A percentile compares a stretch with the other conserved stretches of the same genome.
Conservation (phyloP, 2,329 filamentous ascomycete species). For the Neonectria faginata region DNA sequence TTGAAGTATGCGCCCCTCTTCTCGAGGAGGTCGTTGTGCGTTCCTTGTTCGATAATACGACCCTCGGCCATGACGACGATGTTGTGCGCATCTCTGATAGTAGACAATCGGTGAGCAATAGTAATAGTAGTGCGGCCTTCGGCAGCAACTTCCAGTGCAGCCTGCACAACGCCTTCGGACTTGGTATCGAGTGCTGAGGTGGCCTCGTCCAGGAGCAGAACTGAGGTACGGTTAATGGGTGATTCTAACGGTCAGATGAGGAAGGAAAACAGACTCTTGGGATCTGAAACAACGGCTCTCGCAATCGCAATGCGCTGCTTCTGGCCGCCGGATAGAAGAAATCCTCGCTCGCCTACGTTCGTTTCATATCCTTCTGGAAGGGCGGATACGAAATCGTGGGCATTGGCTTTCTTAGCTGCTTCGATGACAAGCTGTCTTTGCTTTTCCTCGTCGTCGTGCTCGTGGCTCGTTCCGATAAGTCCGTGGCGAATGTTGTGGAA, state of each 20-base stretch:
- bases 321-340: constrained; percentile 92
- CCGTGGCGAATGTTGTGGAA: constrained; percentile 92
- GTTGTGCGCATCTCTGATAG: constrained; percentile 93
- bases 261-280: constrained; percentile 68
- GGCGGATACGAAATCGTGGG: constrained; percentile 87
- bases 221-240: constrained; percentile 44
- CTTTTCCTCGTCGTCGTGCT: constrained; percentile 73
- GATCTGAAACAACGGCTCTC: constrained; percentile 88
- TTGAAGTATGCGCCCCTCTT: constrained; percentile 80
- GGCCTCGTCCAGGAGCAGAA: constrained; percentile 93
- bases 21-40: constrained; percentile 82
- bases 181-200: constrained; percentile 95
- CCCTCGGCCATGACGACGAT: constrained; percentile 93
- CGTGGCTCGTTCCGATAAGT: constrained; percentile 84
- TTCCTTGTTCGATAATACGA: constrained; percentile 91
- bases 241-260: background rate
- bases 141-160: constrained; percentile 87
- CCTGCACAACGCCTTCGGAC: constrained; percentile 93
- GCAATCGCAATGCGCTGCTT: constrained; percentile 98
- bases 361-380: constrained; percentile 93
- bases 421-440: constrained; percentile 78
- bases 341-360: constrained; percentile 94
- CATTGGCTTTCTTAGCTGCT: constrained; percentile 91
- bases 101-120: constrained; percentile 94
- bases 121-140: constrained; percentile 93